These are phyloP conservation scores for Speleostelium caveatum DNA, from an alignment of 78 protist species.

Conservation along the genomic window DNA sequence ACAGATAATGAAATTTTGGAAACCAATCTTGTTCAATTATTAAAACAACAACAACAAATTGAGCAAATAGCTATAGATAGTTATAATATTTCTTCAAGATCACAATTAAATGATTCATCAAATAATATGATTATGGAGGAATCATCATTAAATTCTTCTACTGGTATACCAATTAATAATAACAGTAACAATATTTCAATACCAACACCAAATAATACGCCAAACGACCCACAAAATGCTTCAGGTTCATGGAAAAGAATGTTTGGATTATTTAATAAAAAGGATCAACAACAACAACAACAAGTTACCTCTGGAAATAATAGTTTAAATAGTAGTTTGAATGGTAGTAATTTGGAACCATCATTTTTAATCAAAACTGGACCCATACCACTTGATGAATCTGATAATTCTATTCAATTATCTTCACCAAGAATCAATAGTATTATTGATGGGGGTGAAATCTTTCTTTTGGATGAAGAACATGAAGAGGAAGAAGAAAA, in stretches of 20 bases:
- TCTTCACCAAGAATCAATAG: neutral
- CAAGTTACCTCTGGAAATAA: neutral
- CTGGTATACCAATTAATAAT: neutral
- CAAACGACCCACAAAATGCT: neutral
- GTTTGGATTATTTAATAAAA: no score
- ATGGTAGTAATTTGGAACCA: no score
- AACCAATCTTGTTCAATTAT: neutral
- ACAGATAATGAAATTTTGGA: neutral
- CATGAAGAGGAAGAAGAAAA: constrained; percentile 29
- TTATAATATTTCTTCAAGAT: no score
- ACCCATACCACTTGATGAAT: no score
- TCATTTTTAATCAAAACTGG: no score
- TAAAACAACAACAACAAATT: neutral
- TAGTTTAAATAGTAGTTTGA: no score
- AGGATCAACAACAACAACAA: no score
- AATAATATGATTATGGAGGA: no score
- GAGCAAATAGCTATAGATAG: no score
- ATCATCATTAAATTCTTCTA: neutral
- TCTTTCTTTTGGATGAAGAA: constrained; percentile 66
- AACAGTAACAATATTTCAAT: neutral
- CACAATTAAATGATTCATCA: neutral
- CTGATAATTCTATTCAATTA: neutral
- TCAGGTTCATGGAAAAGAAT: neutral
- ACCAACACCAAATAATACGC: neutral
- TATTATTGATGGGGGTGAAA: constrained; percentile 21